Percentiles rank a stretch among this genome's conserved stretches.
These are phyloP conservation scores for Kuraishia ogatae DNA, from an alignment of 805 yeast species.

Conservation along the genomic window DNA sequence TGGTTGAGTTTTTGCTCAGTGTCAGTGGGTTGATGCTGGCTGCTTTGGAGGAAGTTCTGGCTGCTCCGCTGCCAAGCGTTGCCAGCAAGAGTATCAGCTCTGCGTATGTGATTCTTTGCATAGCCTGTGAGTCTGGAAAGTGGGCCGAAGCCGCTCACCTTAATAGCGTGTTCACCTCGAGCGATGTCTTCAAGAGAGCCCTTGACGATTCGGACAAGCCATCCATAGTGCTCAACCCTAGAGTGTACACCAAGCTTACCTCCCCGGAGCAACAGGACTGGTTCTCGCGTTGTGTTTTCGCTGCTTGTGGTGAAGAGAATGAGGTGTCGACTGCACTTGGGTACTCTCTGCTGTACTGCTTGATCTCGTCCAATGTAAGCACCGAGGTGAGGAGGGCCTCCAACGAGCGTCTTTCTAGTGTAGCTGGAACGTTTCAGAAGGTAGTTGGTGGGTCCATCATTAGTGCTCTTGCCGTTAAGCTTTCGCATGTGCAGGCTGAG, in stretches of 20 bases:
- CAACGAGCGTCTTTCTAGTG: conserved; percentile 17
- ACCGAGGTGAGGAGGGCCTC: conserved; percentile 27
- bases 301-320: conserved; percentile 10
- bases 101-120: conserved; percentile 39
- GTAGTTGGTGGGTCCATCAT: conserved; percentile 35
- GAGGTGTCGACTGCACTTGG: conserved; percentile 26
- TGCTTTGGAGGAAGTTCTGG: conserved; percentile 34
- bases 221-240: conserved; percentile 37
- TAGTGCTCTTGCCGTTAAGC: conserved; percentile 27
- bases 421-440: conserved; percentile 19
- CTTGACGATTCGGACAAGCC: conserved; percentile 30
- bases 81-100: conserved; percentile 43
- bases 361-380: conserved; percentile 31
- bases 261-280: conserved; percentile 38
- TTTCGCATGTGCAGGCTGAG: conserved; percentile 8
- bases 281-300: conserved; percentile 38
- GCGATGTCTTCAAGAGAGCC: conserved; percentile 23
- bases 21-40: conserved; percentile 17
- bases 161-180: conserved; percentile 12
- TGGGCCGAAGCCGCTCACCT: conserved; percentile 5
- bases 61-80: conserved; percentile 45
- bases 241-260: conserved; percentile 41
- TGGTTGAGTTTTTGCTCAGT: conserved; percentile 10
- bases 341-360: conserved; percentile 37
- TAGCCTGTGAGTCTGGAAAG: conserved; percentile 13